Conservation (phyloP, 306 rosid genomes). For the Sechiopsis laciniata region DNA sequence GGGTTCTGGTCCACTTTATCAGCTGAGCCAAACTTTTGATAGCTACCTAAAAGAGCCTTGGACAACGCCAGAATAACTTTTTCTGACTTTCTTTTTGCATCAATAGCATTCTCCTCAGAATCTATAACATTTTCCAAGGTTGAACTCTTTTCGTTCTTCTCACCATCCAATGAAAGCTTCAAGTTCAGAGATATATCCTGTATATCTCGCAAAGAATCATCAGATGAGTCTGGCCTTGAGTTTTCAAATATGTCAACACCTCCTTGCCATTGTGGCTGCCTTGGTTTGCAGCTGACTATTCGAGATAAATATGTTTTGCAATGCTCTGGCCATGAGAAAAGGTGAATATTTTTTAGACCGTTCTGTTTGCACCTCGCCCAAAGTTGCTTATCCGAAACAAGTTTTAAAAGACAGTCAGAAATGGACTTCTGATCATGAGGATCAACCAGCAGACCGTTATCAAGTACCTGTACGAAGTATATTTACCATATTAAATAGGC, state of each 20-base stretch:
- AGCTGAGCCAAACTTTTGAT: constrained; percentile 24
- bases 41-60: constrained; percentile 23
- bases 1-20: constrained; percentile 30
- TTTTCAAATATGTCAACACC: constrained; percentile 30
- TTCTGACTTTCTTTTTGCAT: constrained; percentile 30
- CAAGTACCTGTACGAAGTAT: constrained; percentile 16
- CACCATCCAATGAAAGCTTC: constrained; percentile 46
- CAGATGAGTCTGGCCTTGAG: constrained; percentile 36
- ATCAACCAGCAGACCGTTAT: constrained; percentile 43
- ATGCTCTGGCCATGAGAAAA: constrained; percentile 56
- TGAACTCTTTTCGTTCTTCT: constrained; percentile 29
- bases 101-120: constrained; percentile 30
- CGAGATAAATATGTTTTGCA: constrained; percentile 48
- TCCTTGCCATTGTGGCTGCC: constrained; percentile 54
- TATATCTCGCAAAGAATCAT: constrained; percentile 52
- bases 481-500: constrained; percentile 10
- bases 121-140: constrained; percentile 31
- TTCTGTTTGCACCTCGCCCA: constrained; percentile 54
- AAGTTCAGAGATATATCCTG: constrained; percentile 48
- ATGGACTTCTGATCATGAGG: constrained; percentile 52
- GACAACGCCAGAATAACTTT: constrained; percentile 31
- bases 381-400: constrained; percentile 55
- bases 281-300: constrained; percentile 43
- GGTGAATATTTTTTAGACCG: constrained; percentile 49
- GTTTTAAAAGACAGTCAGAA: constrained; percentile 49